A percentile compares a stretch with the other conserved stretches of the same genome.
phyloP scores from a whole-genome alignment of 495 filamentous ascomycete species.

The Penicillium herquei region DNA sequence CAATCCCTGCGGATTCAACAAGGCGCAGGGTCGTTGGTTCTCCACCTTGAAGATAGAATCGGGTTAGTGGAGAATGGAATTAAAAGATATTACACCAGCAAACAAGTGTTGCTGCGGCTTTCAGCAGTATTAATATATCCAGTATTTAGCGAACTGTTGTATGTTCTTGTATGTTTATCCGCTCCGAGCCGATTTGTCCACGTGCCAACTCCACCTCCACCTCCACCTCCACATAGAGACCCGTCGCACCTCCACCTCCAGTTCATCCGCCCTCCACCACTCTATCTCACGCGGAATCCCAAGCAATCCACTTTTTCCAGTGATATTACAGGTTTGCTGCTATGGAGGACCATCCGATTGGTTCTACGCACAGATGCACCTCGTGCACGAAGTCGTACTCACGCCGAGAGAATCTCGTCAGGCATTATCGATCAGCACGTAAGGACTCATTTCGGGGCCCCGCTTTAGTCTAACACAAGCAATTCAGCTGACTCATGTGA shows the following conservation, averaged over 20 bases:
- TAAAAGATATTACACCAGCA: too few relatives aligned
- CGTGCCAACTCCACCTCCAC: neutral
- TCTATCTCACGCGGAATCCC: neutral
- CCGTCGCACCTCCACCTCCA: slow-evolving; percentile 1
- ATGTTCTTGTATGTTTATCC: neutral
- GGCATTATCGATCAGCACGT: slow-evolving; percentile 5
- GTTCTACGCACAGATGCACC: slow-evolving; percentile 3
- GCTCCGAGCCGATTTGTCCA: too few relatives aligned
- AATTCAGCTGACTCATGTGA: neutral
- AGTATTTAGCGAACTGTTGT: too few relatives aligned
- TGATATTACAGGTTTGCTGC: neutral
- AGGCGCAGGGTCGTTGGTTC: too few relatives aligned
- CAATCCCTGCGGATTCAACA: too few relatives aligned
- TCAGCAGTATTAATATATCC: too few relatives aligned
- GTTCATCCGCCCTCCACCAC: neutral
- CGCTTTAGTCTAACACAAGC: neutral
- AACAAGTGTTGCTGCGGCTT: too few relatives aligned
- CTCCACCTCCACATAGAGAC: too few relatives aligned
- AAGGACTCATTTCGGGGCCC: neutral
- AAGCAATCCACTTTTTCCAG: neutral
- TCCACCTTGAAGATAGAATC: too few relatives aligned
- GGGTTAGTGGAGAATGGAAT: too few relatives aligned
- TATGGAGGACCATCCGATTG: neutral
- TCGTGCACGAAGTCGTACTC: slow-evolving; percentile 8
- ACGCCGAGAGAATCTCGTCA: slow-evolving; percentile 11